A percentile compares a stretch with the other conserved stretches of the same genome.
Conservation (phyloP, 2,329 filamentous ascomycete species). For the Fusarium napiforme region DNA sequence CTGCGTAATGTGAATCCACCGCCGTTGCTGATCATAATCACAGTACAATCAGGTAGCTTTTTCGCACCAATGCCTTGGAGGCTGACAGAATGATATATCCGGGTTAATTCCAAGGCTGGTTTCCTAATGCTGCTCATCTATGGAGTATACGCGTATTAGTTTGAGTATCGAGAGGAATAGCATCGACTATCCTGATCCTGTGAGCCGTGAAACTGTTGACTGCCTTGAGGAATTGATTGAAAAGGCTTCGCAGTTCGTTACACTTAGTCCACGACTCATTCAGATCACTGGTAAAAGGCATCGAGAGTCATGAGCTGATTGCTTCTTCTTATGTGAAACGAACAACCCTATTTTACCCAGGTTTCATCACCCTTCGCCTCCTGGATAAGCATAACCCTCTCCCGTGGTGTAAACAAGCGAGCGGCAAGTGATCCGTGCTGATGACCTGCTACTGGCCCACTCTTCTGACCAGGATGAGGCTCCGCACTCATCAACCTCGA, state of each 20-base stretch:
- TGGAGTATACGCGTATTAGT: background rate
- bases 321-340: background rate
- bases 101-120: background rate
- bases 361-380: background rate
- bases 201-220: too few relatives aligned
- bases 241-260: too few relatives aligned
- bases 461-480: background rate
- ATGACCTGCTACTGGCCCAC: background rate
- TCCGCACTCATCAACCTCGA: background rate
- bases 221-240: too few relatives aligned
- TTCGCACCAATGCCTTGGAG: background rate
- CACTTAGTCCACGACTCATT: background rate
- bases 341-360: background rate
- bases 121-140: too few relatives aligned
- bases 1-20: background rate
- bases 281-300: accelerated
- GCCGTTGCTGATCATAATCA: conserved; percentile 20
- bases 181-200: too few relatives aligned
- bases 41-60: background rate
- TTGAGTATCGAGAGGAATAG: accelerated
- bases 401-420: background rate
- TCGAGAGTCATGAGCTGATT: background rate
- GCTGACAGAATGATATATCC: background rate
- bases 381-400: conserved; percentile 1
- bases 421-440: background rate